Conservation (phyloP, 2,329 filamentous ascomycete species). For the Colletotrichum gloeosporioides region DNA sequence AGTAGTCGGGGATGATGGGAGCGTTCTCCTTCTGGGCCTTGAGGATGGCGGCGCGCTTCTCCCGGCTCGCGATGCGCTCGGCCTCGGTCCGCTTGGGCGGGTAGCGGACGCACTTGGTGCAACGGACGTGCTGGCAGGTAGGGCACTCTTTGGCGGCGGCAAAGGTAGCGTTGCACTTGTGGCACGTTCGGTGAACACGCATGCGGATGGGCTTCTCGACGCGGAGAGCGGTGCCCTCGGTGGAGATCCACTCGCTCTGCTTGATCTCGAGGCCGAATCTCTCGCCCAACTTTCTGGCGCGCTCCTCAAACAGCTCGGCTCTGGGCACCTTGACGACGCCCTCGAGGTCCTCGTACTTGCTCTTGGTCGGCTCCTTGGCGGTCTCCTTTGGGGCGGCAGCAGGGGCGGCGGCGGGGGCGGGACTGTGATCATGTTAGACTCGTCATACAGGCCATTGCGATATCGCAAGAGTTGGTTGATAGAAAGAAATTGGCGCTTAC, state of each 20-base stretch:
- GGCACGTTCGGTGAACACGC: slow-evolving; percentile 80
- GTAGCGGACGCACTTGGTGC: slow-evolving; percentile 79
- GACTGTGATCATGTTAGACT: slow-evolving; percentile 10
- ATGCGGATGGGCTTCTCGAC: slow-evolving; percentile 80
- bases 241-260: slow-evolving; percentile 57
- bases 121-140: slow-evolving; percentile 80
- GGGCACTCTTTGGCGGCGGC: slow-evolving; percentile 75
- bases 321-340: slow-evolving; percentile 48
- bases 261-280: slow-evolving; percentile 62
- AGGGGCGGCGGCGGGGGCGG: background rate
- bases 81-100: slow-evolving; percentile 69
- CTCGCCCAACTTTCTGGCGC: slow-evolving; percentile 60
- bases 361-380: slow-evolving; percentile 18
- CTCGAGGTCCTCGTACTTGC: slow-evolving; percentile 23
- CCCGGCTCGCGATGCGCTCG: slow-evolving; percentile 57
- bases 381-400: slow-evolving; percentile 9
- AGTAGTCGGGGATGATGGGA: slow-evolving; percentile 57
- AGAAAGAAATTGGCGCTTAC: background rate
- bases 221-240: slow-evolving; percentile 62
- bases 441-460: background rate
- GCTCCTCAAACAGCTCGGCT: slow-evolving; percentile 59
- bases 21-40: slow-evolving; percentile 64
- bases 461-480: background rate
- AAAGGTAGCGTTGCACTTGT: slow-evolving; percentile 79
- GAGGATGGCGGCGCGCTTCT: slow-evolving; percentile 52